phyloP scores from a whole-genome alignment of 1,284 basidiomycete species.

The Puccinia horiana region DNA sequence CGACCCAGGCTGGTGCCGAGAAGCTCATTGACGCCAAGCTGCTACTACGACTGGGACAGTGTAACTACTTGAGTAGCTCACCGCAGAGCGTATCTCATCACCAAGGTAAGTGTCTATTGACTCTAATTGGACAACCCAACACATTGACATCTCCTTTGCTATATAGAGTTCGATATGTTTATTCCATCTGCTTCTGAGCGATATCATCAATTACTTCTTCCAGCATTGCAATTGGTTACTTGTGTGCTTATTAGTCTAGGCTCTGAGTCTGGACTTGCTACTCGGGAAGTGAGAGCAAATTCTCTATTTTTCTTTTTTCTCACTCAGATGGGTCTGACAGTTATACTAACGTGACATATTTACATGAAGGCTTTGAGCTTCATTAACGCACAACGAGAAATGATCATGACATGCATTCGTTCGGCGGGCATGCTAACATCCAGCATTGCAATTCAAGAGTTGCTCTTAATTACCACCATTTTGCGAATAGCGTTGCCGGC shows the following conservation, averaged over 20 bases:
- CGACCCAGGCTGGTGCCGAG: slow-evolving; percentile 79
- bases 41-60: slow-evolving; percentile 76
- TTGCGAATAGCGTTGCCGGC: slow-evolving; percentile 69
- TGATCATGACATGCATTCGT: slow-evolving; percentile 74
- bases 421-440: slow-evolving; percentile 69
- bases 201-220: slow-evolving; percentile 83
- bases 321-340: neutral
- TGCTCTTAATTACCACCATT: slow-evolving; percentile 73
- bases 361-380: slow-evolving; percentile 69
- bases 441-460: slow-evolving; percentile 70
- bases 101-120: slow-evolving; percentile 62
- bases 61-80: slow-evolving; percentile 79
- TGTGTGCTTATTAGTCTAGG: slow-evolving; percentile 43
- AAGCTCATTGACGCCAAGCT: slow-evolving; percentile 77
- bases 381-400: slow-evolving; percentile 74
- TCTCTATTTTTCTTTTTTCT: neutral
- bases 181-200: slow-evolving; percentile 81
- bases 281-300: slow-evolving; percentile 63
- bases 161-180: slow-evolving; percentile 71
- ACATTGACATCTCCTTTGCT: neutral
- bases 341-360: slow-evolving; percentile 1
- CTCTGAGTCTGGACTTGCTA: slow-evolving; percentile 63
- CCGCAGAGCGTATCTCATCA: slow-evolving; percentile 76
- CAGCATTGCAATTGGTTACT: slow-evolving; percentile 70
- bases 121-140: neutral